Percentiles rank a stretch among this genome's conserved stretches.
These are phyloP conservation scores for Leccinum subgranulosum DNA, from an alignment of 768 basidiomycete genomes.

Conservation along the genomic window DNA sequence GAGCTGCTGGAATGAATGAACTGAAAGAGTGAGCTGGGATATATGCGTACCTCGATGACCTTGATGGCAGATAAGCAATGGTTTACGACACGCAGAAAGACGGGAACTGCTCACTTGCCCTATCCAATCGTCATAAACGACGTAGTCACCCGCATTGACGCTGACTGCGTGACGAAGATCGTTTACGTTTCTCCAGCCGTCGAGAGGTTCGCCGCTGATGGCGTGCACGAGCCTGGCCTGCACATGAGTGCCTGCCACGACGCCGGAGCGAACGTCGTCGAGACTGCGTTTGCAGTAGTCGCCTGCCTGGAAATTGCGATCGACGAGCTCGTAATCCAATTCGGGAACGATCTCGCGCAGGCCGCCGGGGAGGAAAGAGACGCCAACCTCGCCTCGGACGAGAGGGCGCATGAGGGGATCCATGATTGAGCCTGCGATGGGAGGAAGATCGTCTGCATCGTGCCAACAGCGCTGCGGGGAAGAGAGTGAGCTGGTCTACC, in stretches of 20 bases:
- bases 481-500: constrained; percentile 4
- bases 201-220: constrained; percentile 56
- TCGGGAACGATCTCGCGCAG: constrained; percentile 70
- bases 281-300: constrained; percentile 80
- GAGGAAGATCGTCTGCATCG: constrained; percentile 70
- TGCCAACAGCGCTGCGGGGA: constrained; percentile 80
- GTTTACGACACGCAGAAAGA: constrained; percentile 5
- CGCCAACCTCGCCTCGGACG: constrained; percentile 75
- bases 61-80: constrained; percentile 27
- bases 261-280: constrained; percentile 71
- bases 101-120: constrained; percentile 63
- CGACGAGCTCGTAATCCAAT: constrained; percentile 63
- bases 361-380: constrained; percentile 59
- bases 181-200: constrained; percentile 59
- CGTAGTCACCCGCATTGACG: constrained; percentile 78
- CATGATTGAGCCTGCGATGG: constrained; percentile 36
- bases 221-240: constrained; percentile 73
- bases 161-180: constrained; percentile 57
- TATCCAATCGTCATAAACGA: constrained; percentile 81
- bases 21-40: background rate
- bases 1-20: constrained; percentile 45
- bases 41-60: constrained; percentile 68
- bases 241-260: constrained; percentile 62
- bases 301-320: constrained; percentile 74
- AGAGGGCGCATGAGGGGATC: constrained; percentile 80